Evolutionary conservation across 257 asterid species (phyloP).

Genomic region (Gentiana macrophylla): DNA sequence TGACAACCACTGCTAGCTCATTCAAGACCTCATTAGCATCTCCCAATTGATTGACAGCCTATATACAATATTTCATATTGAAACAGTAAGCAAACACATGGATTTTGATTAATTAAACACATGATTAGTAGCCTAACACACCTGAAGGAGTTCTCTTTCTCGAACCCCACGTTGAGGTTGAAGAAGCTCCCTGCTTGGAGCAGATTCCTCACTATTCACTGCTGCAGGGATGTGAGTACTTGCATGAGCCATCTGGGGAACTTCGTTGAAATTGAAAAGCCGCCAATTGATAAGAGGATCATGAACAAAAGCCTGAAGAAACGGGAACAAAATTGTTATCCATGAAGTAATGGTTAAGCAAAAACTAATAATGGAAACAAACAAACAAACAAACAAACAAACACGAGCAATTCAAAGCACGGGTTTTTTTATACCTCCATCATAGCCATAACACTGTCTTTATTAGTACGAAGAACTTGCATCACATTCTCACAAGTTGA

Average conservation of each 20-base stretch:
- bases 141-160: conserved; percentile 96
- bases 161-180: conserved; percentile 89
- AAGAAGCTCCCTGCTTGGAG: conserved; percentile 46
- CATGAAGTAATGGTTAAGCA: background rate
- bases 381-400: no score
- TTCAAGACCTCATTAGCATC: conserved; percentile 98
- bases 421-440: conserved; percentile 69
- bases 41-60: conserved; percentile 96
- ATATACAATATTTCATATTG: conserved; percentile 4
- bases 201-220: conserved; percentile 58
- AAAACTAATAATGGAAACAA: background rate
- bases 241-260: conserved; percentile 73
- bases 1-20: conserved; percentile 90
- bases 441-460: conserved; percentile 99
- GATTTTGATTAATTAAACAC: background rate
- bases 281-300: conserved; percentile 99
- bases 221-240: conserved; percentile 49
- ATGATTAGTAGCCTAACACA: conserved; percentile 15
- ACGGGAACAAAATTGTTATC: background rate
- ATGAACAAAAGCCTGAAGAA: conserved; percentile 91
- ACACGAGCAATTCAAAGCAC: background rate
- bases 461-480: conserved; percentile 92
- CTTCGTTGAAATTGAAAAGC: conserved; percentile 95
- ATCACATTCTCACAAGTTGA: conserved; percentile 95
- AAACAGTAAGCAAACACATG: conserved; percentile 2